These are phyloP conservation scores for Leptographium lundbergii DNA, from an alignment of 2,329 filamentous ascomycete species.

Conservation along the genomic window DNA sequence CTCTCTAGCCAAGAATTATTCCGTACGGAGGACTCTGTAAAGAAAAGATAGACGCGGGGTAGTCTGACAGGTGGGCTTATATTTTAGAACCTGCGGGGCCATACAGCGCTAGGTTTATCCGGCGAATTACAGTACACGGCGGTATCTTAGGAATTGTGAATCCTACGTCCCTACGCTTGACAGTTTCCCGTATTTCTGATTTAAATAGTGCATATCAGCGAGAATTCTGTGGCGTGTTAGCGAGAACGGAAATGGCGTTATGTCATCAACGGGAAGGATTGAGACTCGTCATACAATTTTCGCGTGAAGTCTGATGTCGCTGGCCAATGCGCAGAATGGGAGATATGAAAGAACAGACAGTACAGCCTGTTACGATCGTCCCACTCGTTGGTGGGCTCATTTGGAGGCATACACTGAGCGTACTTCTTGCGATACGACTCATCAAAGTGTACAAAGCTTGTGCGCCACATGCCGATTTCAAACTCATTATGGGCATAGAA, in stretches of 20 bases:
- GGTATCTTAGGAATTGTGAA: no score
- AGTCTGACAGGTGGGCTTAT: no score
- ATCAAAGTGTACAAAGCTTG: background rate
- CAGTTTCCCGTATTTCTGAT: background rate
- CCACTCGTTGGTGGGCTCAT: background rate
- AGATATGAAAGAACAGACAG: background rate
- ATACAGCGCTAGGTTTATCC: no score
- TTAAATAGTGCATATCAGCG: background rate
- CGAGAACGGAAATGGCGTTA: no score
- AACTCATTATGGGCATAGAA: slow-evolving; percentile 31
- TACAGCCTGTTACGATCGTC: background rate
- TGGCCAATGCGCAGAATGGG: background rate
- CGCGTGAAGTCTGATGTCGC: background rate
- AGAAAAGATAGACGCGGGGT: no score
- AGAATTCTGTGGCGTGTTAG: background rate
- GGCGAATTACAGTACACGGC: no score
- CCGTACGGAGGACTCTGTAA: no score
- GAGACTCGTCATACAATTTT: background rate
- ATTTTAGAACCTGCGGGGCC: no score
- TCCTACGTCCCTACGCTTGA: background rate
- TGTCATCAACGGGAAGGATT: no score
- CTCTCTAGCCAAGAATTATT: no score
- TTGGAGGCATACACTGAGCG: background rate
- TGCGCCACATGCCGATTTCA: background rate
- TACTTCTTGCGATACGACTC: background rate